Evolutionary conservation across 352 stramenopile genomes (phyloP), one percentile per base, ranked within the genome.

Genomic region (Pythium brachiatum): DNA sequence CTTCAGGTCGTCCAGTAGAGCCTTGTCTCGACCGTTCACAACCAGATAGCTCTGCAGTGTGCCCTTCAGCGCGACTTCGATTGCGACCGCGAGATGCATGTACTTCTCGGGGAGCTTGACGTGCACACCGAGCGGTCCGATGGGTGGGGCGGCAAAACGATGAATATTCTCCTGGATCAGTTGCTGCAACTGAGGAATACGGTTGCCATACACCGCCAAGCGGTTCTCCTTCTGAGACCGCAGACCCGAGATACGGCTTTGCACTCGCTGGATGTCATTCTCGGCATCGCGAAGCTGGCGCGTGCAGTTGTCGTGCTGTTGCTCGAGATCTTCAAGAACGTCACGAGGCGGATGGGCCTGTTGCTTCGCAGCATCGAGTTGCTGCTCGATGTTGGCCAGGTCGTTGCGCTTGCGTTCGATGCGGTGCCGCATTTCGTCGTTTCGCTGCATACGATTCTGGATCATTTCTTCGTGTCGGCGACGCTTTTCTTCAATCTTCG

Each of bases 1-100:
- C 66, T 92, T 94, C 41, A 94, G 59, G 7, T 90, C 69, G 32
- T 94, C 85, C 23, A 94, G 48, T 20, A 92, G 23, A 1, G 79
- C 80, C 64, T 94, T 94, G 64, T 94, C 85, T 41, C 70, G 73
- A 8, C 85, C 85, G 50, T 89, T 88, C 5, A 83, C 79, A 11
- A 94, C 83, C 18, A 94, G 65, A 44, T 90, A 94, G 47, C 81
- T 94, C 58, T 85, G 74, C 21, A 94, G 50, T 18, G 78, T 83
- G 36, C 84, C 81, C 55, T 92, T 92, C 32, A 91, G 38, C 13
- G 84, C 80, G 15, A 89, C 69, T 62, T 94, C 85, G 25, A 92
- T 89, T 1, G 83, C 81, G 21, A 89, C 64, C 11, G 83, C 78
- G 39, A 88, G 75, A 41, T 93, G 69, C 73, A 88, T 88, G 46